Base-by-base conservation (phyloP, 192 early-diverging fungal genomes). In the Podila horticola region DNA sequence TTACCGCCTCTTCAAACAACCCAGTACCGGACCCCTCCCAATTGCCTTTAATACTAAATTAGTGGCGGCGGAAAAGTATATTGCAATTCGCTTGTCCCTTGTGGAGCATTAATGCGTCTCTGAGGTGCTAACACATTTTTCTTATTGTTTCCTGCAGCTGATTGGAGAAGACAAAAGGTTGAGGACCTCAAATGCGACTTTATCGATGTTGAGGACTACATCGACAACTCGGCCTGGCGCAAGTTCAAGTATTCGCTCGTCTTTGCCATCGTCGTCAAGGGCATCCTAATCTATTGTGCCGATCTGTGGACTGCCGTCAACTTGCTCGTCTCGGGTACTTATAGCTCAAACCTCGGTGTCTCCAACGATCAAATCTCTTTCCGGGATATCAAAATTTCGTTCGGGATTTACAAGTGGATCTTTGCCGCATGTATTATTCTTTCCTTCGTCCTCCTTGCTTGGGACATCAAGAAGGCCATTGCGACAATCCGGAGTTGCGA, bases 121-220 rank as follows among this genome's bases (percentile, higher is more conserved):
- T 58, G 55, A 77, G 70, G 75, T 64, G 75, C 13, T 52, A 22
- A 45, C 58, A 24, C 19, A 36, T 30, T 26, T 36, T 13, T 45
- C 26, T 13, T 19, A 38, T 2, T 19, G 15, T 49, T 15, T 28
- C 72, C 64, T 61, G 61, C 66, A 15, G 86, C 92, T 19, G 90
- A 91, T 41, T 94, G 95, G 94, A 94, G 93, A 84, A 84, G 93
- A 57, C 92, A 94, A 73, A 84, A 90, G 51, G 89, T 94, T 15
- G 67, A 85, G 66, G 95, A 95, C 84, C 93, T 95, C 85, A 95
- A 94, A 82, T 96, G 95, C 74, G 94, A 95, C 84, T 94, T 91
- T 76, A 86, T 96, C 61, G 92, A 96, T 67, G 86, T 94, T 13
- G 89, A 94, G 15, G 92, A 94, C 67, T 95, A 93, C 85, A 36